Evolutionary conservation across 768 basidiomycete species (phyloP).

Genomic region (Rhodotorula toruloides): DNA sequence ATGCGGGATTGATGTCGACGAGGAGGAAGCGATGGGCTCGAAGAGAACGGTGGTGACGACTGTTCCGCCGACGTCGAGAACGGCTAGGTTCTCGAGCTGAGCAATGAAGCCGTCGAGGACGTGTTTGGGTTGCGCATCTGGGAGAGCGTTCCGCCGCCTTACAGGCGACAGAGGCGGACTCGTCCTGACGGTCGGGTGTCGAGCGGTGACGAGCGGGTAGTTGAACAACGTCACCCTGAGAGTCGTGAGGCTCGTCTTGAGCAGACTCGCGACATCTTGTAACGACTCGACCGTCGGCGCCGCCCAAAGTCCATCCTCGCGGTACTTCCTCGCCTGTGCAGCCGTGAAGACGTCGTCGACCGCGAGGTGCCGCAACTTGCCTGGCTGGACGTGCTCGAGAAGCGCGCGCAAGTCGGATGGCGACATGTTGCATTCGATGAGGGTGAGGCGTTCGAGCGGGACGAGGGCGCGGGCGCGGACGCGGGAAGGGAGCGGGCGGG

Average conservation of each 20-base stretch:
- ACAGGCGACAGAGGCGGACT: background rate
- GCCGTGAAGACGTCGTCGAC: conserved; percentile 1
- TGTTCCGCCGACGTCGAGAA: conserved; percentile 23
- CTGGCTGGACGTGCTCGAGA: background rate
- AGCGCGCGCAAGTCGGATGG: conserved; percentile 1
- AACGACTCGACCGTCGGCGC: conserved; percentile 13
- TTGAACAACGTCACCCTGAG: conserved; percentile 26
- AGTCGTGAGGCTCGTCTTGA: background rate
- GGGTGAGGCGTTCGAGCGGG: conserved; percentile 5
- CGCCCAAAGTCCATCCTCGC: background rate
- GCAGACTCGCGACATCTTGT: background rate
- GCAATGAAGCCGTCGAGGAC: conserved; percentile 22
- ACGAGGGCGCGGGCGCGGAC: conserved; percentile 2
- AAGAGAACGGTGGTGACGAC: conserved; percentile 22
- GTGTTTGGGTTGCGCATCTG: background rate
- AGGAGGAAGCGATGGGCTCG: background rate
- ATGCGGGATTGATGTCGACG: background rate
- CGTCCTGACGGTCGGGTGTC: background rate
- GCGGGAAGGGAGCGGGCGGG: conserved; percentile 14
- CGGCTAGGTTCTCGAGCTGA: background rate
- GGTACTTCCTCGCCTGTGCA: background rate
- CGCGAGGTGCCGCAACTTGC: background rate
- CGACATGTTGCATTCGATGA: conserved; percentile 17
- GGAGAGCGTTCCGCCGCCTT: background rate
- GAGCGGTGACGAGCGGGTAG: background rate